These are phyloP conservation scores for Fragilaria radians DNA, from an alignment of 108 stramenopile genomes.

Conservation along the genomic window DNA sequence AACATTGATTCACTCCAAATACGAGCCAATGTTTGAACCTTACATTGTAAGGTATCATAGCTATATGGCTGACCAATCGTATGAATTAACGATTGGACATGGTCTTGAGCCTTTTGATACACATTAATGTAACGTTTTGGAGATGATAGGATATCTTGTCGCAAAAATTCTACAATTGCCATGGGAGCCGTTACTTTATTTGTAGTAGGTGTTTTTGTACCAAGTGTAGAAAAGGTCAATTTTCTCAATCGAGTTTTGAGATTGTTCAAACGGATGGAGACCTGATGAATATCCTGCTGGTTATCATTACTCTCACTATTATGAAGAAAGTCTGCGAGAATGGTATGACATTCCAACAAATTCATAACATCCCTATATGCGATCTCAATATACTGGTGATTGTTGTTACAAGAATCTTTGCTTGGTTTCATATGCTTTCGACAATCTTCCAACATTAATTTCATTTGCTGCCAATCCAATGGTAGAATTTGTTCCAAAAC, in stretches of 20 bases:
- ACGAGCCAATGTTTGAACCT: background rate
- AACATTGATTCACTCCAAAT: constrained; percentile 14
- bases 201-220: background rate
- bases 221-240: background rate
- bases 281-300: no score
- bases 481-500: background rate
- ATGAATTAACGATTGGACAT: background rate
- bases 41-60: background rate
- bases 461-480: background rate
- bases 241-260: no score
- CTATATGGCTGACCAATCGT: background rate
- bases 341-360: background rate
- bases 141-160: background rate
- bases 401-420: background rate
- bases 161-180: background rate
- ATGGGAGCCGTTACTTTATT: background rate
- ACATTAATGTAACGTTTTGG: background rate
- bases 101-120: background rate
- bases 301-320: background rate
- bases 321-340: background rate
- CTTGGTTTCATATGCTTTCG: background rate
- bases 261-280: no score
- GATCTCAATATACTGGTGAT: background rate
- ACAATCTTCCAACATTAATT: background rate
- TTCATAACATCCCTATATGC: background rate